A percentile compares a stretch with the other conserved stretches of the same genome.
Evolutionary conservation across 495 filamentous ascomycete genomes (phyloP).

Genomic region (Glarea lozoyensis): DNA sequence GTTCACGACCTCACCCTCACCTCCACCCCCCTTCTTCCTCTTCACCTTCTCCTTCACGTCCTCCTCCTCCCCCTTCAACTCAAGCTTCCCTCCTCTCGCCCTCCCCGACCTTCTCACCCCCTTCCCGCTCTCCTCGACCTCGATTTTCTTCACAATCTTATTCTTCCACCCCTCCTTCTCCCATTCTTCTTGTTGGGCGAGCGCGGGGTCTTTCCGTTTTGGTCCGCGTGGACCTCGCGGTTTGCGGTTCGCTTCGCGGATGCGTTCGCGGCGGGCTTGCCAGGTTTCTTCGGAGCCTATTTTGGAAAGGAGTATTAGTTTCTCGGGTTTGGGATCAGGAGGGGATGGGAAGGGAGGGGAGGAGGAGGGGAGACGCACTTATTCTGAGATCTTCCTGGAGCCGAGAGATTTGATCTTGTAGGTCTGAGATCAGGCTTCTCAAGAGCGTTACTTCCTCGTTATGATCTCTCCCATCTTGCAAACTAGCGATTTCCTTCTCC

Average conservation of each 20-base stretch:
- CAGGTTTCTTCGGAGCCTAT: conserved; percentile 1
- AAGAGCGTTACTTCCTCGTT: no score
- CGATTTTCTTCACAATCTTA: neutral
- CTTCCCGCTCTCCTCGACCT: neutral
- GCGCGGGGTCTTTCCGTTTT: neutral
- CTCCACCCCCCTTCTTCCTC: conserved; percentile 53
- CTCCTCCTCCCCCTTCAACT: conserved; percentile 66
- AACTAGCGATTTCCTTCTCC: no score
- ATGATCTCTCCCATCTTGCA: no score
- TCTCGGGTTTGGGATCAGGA: no score
- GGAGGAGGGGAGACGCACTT: no score
- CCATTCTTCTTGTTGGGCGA: neutral
- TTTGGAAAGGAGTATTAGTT: no score
- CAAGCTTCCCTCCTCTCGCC: conserved; percentile 69
- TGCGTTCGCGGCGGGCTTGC: conserved; percentile 1
- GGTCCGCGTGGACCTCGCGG: neutral
- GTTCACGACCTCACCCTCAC: conserved; percentile 36
- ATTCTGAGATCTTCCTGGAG: no score
- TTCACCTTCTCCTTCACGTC: conserved; percentile 60
- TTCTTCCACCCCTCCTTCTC: neutral
- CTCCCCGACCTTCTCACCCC: conserved; percentile 1
- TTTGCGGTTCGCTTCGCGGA: neutral
- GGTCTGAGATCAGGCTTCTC: no score
- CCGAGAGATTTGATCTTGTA: no score
- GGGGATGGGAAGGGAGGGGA: no score